These are phyloP conservation scores for Vaccinium darrowii DNA, from an alignment of 148 eudicot genomes.

Conservation along the genomic window DNA sequence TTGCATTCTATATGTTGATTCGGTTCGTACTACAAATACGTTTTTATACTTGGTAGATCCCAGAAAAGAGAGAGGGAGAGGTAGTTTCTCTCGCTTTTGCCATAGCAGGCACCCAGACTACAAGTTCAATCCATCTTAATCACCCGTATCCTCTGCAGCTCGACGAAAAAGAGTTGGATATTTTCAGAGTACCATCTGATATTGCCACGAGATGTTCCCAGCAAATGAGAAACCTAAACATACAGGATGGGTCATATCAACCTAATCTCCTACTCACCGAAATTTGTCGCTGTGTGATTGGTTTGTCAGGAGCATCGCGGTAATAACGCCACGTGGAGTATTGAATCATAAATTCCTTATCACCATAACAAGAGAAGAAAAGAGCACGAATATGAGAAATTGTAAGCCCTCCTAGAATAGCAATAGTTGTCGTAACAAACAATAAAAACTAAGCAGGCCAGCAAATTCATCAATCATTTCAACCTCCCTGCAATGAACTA, in stretches of 20 bases:
- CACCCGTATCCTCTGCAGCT: background rate
- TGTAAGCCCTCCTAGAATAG: too few relatives aligned
- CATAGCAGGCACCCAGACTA: background rate
- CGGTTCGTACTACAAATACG: background rate
- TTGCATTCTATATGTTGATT: background rate
- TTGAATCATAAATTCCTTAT: too few relatives aligned
- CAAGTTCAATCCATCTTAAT: background rate
- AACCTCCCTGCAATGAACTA: background rate
- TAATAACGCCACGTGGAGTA: background rate
- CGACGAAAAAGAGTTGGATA: too few relatives aligned
- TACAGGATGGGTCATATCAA: background rate
- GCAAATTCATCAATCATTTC: background rate
- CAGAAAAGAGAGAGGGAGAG: background rate
- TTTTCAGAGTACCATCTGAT: background rate
- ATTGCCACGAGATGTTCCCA: background rate
- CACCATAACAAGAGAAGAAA: too few relatives aligned
- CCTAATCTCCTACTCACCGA: background rate
- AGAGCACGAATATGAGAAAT: too few relatives aligned
- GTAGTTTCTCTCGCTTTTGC: background rate
- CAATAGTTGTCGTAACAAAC: background rate
- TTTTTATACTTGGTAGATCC: background rate
- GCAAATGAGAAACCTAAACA: background rate
- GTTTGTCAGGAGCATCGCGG: too few relatives aligned
- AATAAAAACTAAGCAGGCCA: background rate
- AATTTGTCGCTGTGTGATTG: background rate